These are phyloP conservation scores for Calvatia gigantea DNA, from an alignment of 768 basidiomycete species.

Conservation along the genomic window DNA sequence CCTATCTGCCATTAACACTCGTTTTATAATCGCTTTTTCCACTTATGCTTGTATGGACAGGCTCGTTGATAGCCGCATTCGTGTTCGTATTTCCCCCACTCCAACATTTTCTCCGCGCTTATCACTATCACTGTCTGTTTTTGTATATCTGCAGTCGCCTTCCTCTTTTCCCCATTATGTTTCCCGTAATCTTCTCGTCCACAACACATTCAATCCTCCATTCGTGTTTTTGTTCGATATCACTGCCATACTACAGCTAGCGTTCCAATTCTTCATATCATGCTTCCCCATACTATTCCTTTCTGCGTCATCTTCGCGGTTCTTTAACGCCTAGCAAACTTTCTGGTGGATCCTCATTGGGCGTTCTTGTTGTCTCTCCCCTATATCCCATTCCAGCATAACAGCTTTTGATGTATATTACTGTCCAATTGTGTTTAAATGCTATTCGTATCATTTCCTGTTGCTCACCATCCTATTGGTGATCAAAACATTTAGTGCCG, in stretches of 20 bases:
- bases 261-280: background rate
- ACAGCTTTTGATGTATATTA: conserved; percentile 12
- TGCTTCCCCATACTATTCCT: background rate
- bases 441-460: background rate
- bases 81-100: conserved; percentile 10
- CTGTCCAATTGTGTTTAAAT: conserved; percentile 16
- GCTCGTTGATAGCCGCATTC: conserved; percentile 3
- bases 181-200: conserved; percentile 1
- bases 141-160: conserved; percentile 13
- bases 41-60: conserved; percentile 3
- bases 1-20: background rate
- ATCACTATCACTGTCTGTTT: conserved; percentile 12
- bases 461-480: background rate
- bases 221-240: background rate
- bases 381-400: conserved; percentile 4
- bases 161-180: conserved; percentile 4
- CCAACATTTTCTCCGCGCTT: conserved; percentile 1
- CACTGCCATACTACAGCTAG: conserved; percentile 5
- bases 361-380: conserved; percentile 1
- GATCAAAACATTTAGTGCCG: conserved; percentile 1
- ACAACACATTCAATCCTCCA: background rate
- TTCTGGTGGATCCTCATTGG: conserved; percentile 10
- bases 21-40: conserved; percentile 4
- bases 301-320: background rate
- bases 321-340: conserved; percentile 7